Conservation (phyloP, 352 stramenopile species). For the Pythium coloratum region DNA sequence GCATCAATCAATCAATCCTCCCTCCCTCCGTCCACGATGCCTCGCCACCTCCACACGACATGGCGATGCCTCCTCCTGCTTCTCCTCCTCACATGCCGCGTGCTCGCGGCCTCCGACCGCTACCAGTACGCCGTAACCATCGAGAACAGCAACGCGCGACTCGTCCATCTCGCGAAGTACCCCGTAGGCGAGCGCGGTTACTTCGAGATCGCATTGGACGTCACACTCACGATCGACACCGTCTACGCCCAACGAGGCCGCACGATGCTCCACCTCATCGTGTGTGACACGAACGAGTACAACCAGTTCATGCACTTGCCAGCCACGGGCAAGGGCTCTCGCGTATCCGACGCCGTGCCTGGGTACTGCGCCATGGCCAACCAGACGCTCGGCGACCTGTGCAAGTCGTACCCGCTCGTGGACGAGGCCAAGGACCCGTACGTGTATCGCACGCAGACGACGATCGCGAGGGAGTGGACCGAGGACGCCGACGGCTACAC, state of each 20-base stretch:
- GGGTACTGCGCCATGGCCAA: constrained; percentile 53
- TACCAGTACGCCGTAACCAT: constrained; percentile 23
- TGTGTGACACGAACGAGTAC: constrained; percentile 32
- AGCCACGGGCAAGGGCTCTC: constrained; percentile 7
- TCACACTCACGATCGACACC: constrained; percentile 39
- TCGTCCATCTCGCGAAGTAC: constrained; percentile 40
- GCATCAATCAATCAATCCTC: neutral
- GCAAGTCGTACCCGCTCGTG: constrained; percentile 44
- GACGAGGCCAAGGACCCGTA: constrained; percentile 35
- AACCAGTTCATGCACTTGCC: constrained; percentile 14
- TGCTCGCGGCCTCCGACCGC: neutral
- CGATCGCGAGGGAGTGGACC: constrained; percentile 13
- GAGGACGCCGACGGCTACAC: constrained; percentile 12
- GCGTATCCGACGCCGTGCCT: constrained; percentile 18
- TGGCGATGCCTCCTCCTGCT: neutral
- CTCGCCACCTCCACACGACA: neutral
- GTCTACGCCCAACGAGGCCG: constrained; percentile 29
- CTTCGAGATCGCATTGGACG: constrained; percentile 44
- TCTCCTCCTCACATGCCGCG: neutral
- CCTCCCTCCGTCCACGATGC: neutral
- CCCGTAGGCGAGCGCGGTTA: constrained; percentile 35
- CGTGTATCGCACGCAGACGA: constrained; percentile 43
- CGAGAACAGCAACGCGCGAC: constrained; percentile 17
- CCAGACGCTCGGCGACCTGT: constrained; percentile 50
- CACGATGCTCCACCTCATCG: constrained; percentile 50